Evolutionary conservation across 192 early-diverging fungal genomes (phyloP).

Genomic region (Coemansia aciculifera): DNA sequence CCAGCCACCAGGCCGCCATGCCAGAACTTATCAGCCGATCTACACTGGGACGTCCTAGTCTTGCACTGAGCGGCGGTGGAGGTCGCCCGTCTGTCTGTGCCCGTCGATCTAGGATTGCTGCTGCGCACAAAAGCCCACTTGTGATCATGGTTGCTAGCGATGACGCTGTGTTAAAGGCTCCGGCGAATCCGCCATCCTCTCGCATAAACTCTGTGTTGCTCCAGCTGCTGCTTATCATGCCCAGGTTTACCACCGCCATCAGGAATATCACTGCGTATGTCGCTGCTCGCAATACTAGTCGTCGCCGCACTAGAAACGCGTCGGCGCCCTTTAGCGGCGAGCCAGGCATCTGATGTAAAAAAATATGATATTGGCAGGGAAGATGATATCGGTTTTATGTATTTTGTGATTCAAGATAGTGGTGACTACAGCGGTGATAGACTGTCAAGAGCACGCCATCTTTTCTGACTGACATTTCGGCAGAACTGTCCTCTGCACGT

Average conservation of each 20-base stretch:
- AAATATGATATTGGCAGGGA: not conserved
- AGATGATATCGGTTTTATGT: not conserved
- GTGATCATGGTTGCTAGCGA: conserved; percentile 28
- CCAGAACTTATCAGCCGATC: conserved; percentile 31
- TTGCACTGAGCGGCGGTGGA: conserved; percentile 19
- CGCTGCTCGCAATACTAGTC: conserved; percentile 30
- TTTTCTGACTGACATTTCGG: not conserved
- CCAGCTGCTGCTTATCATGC: conserved; percentile 48
- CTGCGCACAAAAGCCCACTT: conserved; percentile 19
- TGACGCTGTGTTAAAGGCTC: conserved; percentile 21
- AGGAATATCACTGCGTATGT: conserved; percentile 27
- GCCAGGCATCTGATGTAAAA: conserved; percentile 22
- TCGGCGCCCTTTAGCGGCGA: conserved; percentile 44
- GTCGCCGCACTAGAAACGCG: conserved; percentile 32
- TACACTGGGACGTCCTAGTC: conserved; percentile 16
- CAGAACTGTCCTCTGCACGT: not conserved
- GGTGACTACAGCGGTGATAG: not conserved
- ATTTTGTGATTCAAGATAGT: not conserved
- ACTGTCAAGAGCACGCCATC: not conserved
- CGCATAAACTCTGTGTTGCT: conserved; percentile 48
- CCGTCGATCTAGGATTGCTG: conserved; percentile 20
- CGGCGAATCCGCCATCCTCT: conserved; percentile 39
- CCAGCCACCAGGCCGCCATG: conserved; percentile 52
- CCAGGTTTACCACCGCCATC: conserved; percentile 37
- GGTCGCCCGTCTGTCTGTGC: conserved; percentile 4